Conservation (phyloP, 2,329 filamentous ascomycete species). For the Drechslerella coelobrocha region DNA sequence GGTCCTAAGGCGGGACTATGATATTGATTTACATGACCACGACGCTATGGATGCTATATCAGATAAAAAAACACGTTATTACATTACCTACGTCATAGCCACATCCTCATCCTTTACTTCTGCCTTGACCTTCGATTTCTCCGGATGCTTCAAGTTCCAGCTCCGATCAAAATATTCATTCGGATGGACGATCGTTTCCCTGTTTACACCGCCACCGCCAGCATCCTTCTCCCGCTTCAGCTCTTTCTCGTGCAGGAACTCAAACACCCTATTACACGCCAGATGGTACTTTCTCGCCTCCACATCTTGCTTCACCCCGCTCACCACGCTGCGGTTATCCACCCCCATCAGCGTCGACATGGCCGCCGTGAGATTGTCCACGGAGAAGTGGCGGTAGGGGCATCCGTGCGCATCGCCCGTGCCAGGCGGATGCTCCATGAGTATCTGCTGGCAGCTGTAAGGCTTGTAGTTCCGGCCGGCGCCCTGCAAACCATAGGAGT, state of each 20-base stretch:
- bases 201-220: slow-evolving; percentile 73
- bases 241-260: slow-evolving; percentile 79
- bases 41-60: too few species aligned
- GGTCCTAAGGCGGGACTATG: too few species aligned
- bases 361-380: slow-evolving; percentile 77
- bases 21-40: too few species aligned
- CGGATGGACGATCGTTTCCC: slow-evolving; percentile 91
- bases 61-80: not conserved
- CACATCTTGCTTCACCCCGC: slow-evolving; percentile 85
- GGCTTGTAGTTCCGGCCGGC: slow-evolving; percentile 89
- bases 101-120: slow-evolving; percentile 41
- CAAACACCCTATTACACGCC: slow-evolving; percentile 95
- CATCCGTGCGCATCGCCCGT: slow-evolving; percentile 93
- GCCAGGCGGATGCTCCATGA: slow-evolving; percentile 85
- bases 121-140: slow-evolving; percentile 56
- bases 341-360: slow-evolving; percentile 82
- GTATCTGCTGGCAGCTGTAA: slow-evolving; percentile 92
- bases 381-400: slow-evolving; percentile 88
- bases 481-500: slow-evolving; percentile 92
- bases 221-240: slow-evolving; percentile 79
- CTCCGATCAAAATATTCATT: slow-evolving; percentile 98
- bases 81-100: slow-evolving; percentile 21
- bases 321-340: slow-evolving; percentile 75
- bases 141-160: slow-evolving; percentile 83
- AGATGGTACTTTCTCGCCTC: slow-evolving; percentile 89